Base-by-base conservation (phyloP, 805 yeast species). In the Candida suzukii region DNA sequence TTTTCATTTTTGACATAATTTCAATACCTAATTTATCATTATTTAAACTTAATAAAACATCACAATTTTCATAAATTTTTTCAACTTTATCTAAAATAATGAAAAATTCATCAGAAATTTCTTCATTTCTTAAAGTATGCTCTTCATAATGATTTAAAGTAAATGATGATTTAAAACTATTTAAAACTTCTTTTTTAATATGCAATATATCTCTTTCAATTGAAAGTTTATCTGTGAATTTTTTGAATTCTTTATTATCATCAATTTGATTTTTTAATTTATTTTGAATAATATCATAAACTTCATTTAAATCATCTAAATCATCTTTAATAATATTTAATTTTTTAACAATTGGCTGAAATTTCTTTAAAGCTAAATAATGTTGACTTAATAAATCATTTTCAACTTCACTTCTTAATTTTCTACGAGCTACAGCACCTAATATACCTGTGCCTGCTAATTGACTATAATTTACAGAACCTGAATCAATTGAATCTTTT, bases 71-170 rank as follows among this genome's bases (percentile, higher is more conserved):
- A 54, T 80, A 79, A 24, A 90, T 82, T 29, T 56, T 52, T 49
- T 83, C 78, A 8, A 86, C 82, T 51, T 79, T 80, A 13, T 66
- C 60, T 27, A 90, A 64, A 1, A 77, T 72, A 3, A 53, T 56
- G 50, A 87, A 85, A 54, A 83, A 88, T 17, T 63, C 66, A 14
- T 46, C 49, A 46, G 66, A 64, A 25, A 73, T 64, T 12, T 66
- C 74, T 14, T 67, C 69, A 25, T 70, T 68, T 19, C 59, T 55
- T 31, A 90, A 63, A 7, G 73, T 60, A 50, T 75, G 83, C 35
- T 78, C 80, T 49, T 91, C 97, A 42, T 76, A 74, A 45, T 81
- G 90, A 35, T 73, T 73, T 35, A 91, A 58, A 0, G 90, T 76
- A 54, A 84, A 87, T 42, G 74, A 74, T 4, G 71, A 67, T 46